Evolutionary conservation across 2,329 filamentous ascomycete genomes (phyloP), one percentile per base, ranked within the genome.

Genomic region (Chaetomium globosum): DNA sequence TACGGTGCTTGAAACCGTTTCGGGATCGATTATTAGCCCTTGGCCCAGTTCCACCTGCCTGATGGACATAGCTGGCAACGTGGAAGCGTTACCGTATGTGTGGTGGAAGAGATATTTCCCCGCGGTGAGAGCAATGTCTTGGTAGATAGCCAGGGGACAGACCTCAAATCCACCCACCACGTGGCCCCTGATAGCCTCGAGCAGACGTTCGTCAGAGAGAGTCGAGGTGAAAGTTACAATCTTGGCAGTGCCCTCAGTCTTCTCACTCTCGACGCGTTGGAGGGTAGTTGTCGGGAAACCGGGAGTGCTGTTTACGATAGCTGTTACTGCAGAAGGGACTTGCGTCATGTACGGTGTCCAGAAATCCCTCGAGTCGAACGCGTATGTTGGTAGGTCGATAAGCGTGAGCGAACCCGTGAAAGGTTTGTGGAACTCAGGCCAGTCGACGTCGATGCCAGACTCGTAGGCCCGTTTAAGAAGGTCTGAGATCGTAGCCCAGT

Each of bases 371-470:
- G 28, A 31, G n/a, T 55, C 52, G 31, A 55, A 55, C 13, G 52
- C 52, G 28, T 55, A 55, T 9, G 52, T 55, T 8, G 52, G 52
- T 7, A 55, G n/a, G 28, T 55, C 52, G 8, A 55, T 19, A 13
- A 36, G 19, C 6, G 52, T 55, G 19, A 55, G 52, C 6, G 52
- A 55, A 16, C 52, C 21, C 23, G 52, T 36, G 13, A 55, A 55
- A 19, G 52, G 52, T 4, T 55, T 55, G n/a, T 55, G 52, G 16
- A 55, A 55, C 52, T 55, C 52, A 4, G 52, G 52, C 52, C 52
- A 55, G 52, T 55, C 30, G 13, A 55, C 13, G 8, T 55, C 52
- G 28, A 55, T 36, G 19, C 52, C 52, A 23, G 30, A 8, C 19
- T 55, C 52, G n/a, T 55, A 55, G 2, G 52, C 52, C n/a, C 30